Base-by-base conservation (phyloP, 1,284 basidiomycete genomes). In the Tilletia walkeri region DNA sequence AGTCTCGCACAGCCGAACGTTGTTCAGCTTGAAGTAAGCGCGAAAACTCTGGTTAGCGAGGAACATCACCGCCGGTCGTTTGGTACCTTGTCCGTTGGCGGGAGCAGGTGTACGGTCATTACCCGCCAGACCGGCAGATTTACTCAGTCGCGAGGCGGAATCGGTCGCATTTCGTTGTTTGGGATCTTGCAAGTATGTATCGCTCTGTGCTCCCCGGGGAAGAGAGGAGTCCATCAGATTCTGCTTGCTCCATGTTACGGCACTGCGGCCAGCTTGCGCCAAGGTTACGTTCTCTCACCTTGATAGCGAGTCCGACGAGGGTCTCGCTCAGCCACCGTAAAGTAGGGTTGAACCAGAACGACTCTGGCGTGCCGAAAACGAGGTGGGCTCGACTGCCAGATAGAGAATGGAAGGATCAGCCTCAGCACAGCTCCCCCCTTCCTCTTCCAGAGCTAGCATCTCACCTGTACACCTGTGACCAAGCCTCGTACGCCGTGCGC, bases 1-100 rank as follows among this genome's bases (percentile, higher is more conserved):
- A 0, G 85, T 86, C 69, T 85, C 84, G 73, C 85, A 85, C 1
- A 86, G 73, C 2, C 85, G 80, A 41, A 85, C 82, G 68, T 86
- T 86, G 69, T 84, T 82, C 71, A 82, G 76, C 67, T 77, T 76
- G 69, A 83, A 82, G 73, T 83, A 83, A 10, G 80, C 80, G 34
- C 78, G 76, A 73, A 83, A 82, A 67, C 81, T 82, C 41, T 75
- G 72, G 50, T 82, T 82, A 50, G 80, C 81, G 12, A 82, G 74
- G 74, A 77, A 78, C 36, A 83, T 73, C 1, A 78, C 81, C 14
- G 80, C 80, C 4, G 74, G 72, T 14, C 82, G 75, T 65, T 81
- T 82, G 6, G 82, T 82, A 18, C 80, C 74, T 14, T 69, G 63
- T 14, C 78, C 59, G 59, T 34, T 63, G 3, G 59, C 36, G 4